A percentile compares a stretch with the other conserved stretches of the same genome.
Conservation (phyloP, 768 basidiomycete genomes). For the Panus rudis region DNA sequence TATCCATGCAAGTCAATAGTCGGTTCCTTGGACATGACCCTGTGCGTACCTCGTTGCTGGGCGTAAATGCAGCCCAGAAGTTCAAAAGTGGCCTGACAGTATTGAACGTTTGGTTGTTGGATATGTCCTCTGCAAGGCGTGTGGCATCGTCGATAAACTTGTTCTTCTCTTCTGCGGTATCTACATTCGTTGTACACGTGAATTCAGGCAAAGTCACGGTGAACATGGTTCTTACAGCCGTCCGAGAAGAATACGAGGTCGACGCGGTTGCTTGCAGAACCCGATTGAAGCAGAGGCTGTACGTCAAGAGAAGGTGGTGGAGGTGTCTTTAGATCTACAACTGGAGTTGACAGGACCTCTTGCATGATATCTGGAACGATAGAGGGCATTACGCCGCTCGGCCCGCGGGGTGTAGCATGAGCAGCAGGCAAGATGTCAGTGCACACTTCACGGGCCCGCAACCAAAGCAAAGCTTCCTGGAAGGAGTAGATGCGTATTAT, state of each 20-base stretch:
- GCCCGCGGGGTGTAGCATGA: neutral
- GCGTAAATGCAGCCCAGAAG: constrained; percentile 75
- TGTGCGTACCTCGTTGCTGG: constrained; percentile 57
- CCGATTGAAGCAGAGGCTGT: constrained; percentile 51
- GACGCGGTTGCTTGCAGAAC: constrained; percentile 57
- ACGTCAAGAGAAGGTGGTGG: constrained; percentile 43
- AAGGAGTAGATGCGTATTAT: constrained; percentile 10
- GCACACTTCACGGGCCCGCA: constrained; percentile 2
- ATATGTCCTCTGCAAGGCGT: constrained; percentile 62
- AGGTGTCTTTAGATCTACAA: neutral
- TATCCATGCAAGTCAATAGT: constrained; percentile 17
- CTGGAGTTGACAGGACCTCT: neutral
- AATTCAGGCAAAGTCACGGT: neutral
- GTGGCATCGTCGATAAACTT: constrained; percentile 64
- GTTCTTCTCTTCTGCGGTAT: constrained; percentile 44
- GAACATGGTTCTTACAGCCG: constrained; percentile 49
- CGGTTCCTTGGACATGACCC: neutral
- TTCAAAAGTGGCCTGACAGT: constrained; percentile 71
- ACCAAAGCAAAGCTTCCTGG: constrained; percentile 4
- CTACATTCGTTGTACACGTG: constrained; percentile 26
- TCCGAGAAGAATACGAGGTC: constrained; percentile 75
- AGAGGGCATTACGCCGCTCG: too few species aligned
- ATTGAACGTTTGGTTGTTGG: constrained; percentile 68
- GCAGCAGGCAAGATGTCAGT: neutral
- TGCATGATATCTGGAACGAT: constrained; percentile 5